These are phyloP conservation scores for Xylariaceae sp. DNA, from an alignment of 2,329 filamentous ascomycete species.

Conservation along the genomic window DNA sequence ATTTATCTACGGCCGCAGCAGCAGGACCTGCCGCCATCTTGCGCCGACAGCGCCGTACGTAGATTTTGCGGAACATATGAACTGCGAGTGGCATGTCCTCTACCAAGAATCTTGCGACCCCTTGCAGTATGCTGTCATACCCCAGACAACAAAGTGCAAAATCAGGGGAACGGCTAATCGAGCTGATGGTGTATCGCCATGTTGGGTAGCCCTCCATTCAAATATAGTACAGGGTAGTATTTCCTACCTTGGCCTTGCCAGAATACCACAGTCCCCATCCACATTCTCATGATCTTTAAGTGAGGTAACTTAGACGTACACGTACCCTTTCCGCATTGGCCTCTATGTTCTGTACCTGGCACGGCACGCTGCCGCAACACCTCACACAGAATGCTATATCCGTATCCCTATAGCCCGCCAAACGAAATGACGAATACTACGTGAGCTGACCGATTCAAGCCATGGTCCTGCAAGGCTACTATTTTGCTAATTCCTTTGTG, in stretches of 20 bases:
- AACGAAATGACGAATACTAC: conserved; percentile 29
- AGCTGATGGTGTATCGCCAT: conserved; percentile 4
- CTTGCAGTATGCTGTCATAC: conserved; percentile 33
- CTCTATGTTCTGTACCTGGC: conserved; percentile 7
- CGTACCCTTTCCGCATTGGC: conserved; percentile 12
- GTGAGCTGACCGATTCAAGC: conserved; percentile 10
- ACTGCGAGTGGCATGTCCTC: conserved; percentile 6
- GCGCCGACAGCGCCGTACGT: conserved; percentile 4
- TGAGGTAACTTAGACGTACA: neutral
- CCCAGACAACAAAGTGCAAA: conserved; percentile 21
- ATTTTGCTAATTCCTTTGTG: conserved; percentile 2
- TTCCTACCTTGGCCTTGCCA: conserved; percentile 3
- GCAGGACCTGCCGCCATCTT: conserved; percentile 8
- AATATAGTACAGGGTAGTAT: conserved; percentile 12
- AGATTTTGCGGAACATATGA: neutral
- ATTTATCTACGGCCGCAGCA: conserved; percentile 4
- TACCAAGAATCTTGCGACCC: conserved; percentile 19
- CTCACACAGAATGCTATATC: conserved; percentile 10
- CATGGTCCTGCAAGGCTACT: conserved; percentile 22
- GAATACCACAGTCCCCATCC: conserved; percentile 2
- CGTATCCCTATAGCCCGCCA: conserved; percentile 7
- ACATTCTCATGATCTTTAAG: neutral
- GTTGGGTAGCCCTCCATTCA: conserved; percentile 7
- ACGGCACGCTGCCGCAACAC: conserved; percentile 4
- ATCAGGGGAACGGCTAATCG: conserved; percentile 1